phyloP scores from a whole-genome alignment of 495 filamentous ascomycete genomes.

The Podospora bellae-mahoneyi region DNA sequence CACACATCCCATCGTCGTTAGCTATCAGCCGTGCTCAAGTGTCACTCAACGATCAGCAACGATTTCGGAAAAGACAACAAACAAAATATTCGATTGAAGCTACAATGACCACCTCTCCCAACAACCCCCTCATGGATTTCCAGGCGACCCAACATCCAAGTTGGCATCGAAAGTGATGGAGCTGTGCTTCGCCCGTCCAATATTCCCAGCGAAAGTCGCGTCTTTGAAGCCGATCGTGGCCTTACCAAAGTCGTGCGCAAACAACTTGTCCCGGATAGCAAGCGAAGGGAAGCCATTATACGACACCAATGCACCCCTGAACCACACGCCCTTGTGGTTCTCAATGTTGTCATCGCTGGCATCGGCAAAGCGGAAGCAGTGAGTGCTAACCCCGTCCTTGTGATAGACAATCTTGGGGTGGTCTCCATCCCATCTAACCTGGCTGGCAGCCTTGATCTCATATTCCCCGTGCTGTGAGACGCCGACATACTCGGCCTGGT shows the following conservation, averaged over 20 bases:
- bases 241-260: conserved; percentile 32
- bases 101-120: not conserved
- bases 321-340: conserved; percentile 42
- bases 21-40: no score
- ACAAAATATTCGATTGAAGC: not conserved
- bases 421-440: conserved; percentile 41
- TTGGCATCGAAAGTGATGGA: conserved; percentile 37
- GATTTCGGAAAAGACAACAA: not conserved
- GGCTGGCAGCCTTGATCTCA: conserved; percentile 29
- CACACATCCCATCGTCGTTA: no score
- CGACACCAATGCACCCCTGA: conserved; percentile 36
- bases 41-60: not conserved
- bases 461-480: conserved; percentile 42
- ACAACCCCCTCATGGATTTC: conserved; percentile 23
- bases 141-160: conserved; percentile 40
- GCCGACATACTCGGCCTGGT: conserved; percentile 34
- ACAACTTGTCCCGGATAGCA: conserved; percentile 26
- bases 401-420: conserved; percentile 47
- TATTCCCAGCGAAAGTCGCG: conserved; percentile 29
- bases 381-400: conserved; percentile 42
- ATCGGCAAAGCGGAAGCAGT: conserved; percentile 44
- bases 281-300: conserved; percentile 38
- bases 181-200: conserved; percentile 31
- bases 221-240: conserved; percentile 42
- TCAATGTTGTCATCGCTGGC: conserved; percentile 39